Percentiles rank a stretch among this genome's conserved stretches.
These are phyloP conservation scores for Mycena galopus DNA, from an alignment of 768 basidiomycete species.

Conservation along the genomic window DNA sequence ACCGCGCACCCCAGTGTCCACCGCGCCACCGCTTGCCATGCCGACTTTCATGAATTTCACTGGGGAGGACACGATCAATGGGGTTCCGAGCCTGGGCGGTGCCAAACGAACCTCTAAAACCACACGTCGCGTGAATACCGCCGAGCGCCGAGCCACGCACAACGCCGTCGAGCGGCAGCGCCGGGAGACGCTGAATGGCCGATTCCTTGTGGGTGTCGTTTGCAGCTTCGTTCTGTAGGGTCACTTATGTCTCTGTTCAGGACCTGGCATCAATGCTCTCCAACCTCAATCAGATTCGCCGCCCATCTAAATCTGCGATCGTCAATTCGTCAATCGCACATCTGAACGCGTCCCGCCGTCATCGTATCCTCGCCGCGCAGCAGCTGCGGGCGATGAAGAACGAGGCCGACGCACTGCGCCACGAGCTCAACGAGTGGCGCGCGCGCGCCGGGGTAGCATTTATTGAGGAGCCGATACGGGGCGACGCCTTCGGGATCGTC, in stretches of 20 bases:
- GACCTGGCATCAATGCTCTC: conserved; percentile 94
- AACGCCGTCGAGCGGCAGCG: conserved; percentile 85
- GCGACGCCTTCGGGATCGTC: conserved; percentile 80
- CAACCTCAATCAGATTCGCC: conserved; percentile 89
- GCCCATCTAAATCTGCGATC: conserved; percentile 96
- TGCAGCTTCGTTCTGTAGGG: neutral
- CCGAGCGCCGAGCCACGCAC: conserved; percentile 83
- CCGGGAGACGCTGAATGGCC: conserved; percentile 78
- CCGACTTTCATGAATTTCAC: conserved; percentile 38
- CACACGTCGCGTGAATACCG: conserved; percentile 79
- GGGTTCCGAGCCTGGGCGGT: conserved; percentile 7
- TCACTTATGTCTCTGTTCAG: conserved; percentile 51
- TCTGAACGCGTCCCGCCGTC: conserved; percentile 84
- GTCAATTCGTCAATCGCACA: conserved; percentile 96
- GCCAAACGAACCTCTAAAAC: conserved; percentile 57
- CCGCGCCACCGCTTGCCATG: conserved; percentile 32
- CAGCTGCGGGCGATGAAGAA: conserved; percentile 84
- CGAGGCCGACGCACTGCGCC: conserved; percentile 89
- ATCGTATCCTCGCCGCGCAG: conserved; percentile 83
- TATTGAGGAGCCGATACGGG: conserved; percentile 79
- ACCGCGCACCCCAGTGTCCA: conserved; percentile 25
- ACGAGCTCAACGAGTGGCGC: conserved; percentile 96
- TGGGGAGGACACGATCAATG: conserved; percentile 34
- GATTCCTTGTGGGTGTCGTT: conserved; percentile 61
- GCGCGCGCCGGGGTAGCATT: conserved; percentile 78